Evolutionary conservation across 2,329 filamentous ascomycete species (phyloP), one percentile per base, ranked within the genome.

Genomic region (Cadophora luteo-olivacea): DNA sequence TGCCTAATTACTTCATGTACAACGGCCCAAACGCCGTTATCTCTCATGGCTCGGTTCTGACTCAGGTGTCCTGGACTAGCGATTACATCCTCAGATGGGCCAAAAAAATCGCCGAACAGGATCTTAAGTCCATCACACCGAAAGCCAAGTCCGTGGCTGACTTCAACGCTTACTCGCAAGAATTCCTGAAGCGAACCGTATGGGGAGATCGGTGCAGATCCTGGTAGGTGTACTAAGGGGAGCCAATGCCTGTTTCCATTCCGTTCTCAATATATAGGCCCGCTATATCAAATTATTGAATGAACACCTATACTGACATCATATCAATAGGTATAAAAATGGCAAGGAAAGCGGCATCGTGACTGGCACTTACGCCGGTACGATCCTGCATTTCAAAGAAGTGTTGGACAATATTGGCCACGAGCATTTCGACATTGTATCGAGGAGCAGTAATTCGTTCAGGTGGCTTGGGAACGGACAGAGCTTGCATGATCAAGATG

Each of bases 111-210:
- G 73, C 74, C 19, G 58, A 54, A 22, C 52, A 65, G 29, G 64
- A 65, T 36, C 29, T 65, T 41, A 61, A 60, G 54, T 65, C 54
- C 38, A 25, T 65, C 38, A 61, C 64, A 12, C 52, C 79, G 11
- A 78, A 80, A 67, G 77, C 76, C 0, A 81, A 83, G 72, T 74
- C 74, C 3, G 75, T 78, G 22, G 67, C 69, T 22, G 76, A 78
- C 57, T 79, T 76, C 65, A 71, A 69, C 22, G 71, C 74, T 41
- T 75, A 76, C 65, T 65, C 69, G 1, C 65, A 72, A 52, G 60
- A 71, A 38, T 73, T 73, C 57, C 68, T 76, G 51, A 58, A 66
- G 33, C 64, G 62, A 25, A 76, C 72, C 16, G 74, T 73, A 12
- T 77, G 72, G 64, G 22, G 65, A 8, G 61, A 67, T 14, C 61